phyloP scores from a whole-genome alignment of 805 yeast species.

The Wickerhamiella parazyma region DNA sequence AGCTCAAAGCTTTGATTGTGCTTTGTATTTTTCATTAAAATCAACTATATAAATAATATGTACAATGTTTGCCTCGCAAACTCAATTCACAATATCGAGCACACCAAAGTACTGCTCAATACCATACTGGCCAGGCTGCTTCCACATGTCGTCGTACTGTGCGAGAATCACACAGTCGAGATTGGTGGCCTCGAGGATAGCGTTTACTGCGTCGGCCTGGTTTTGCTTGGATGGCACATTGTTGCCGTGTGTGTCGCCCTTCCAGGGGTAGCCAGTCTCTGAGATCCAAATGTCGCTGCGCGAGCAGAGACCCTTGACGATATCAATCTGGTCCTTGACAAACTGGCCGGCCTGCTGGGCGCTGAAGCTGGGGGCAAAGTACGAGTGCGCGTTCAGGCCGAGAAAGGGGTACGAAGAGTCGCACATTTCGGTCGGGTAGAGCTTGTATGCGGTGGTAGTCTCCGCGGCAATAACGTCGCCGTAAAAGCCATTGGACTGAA shows the following conservation, averaged over 20 bases:
- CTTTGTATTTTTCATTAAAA: too few species aligned
- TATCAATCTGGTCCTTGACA: slow-evolving; percentile 44
- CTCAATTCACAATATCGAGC: slow-evolving; percentile 21
- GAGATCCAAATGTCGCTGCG: slow-evolving; percentile 44
- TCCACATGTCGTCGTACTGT: slow-evolving; percentile 80
- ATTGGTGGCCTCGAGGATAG: slow-evolving; percentile 40
- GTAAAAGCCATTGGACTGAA: slow-evolving; percentile 56
- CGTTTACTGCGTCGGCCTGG: slow-evolving; percentile 54
- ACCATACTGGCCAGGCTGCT: slow-evolving; percentile 65
- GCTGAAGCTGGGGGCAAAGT: slow-evolving; percentile 49
- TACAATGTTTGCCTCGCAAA: not conserved
- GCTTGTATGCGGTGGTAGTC: slow-evolving; percentile 64
- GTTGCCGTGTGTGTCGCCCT: slow-evolving; percentile 56
- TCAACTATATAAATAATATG: slow-evolving; percentile 4
- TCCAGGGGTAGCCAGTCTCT: slow-evolving; percentile 83
- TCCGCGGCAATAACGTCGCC: slow-evolving; percentile 77
- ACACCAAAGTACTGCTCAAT: slow-evolving; percentile 79
- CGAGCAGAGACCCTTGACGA: slow-evolving; percentile 45
- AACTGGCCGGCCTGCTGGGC: slow-evolving; percentile 64
- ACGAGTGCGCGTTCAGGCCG: slow-evolving; percentile 76
- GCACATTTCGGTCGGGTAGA: slow-evolving; percentile 51
- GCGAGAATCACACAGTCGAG: slow-evolving; percentile 56
- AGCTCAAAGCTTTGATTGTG: not conserved
- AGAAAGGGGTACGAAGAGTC: slow-evolving; percentile 54
- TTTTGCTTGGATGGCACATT: slow-evolving; percentile 60